Percentiles rank a stretch among this genome's conserved stretches.
Conservation (phyloP, 305 asterid genomes). For the Solanum aculeatissimum region DNA sequence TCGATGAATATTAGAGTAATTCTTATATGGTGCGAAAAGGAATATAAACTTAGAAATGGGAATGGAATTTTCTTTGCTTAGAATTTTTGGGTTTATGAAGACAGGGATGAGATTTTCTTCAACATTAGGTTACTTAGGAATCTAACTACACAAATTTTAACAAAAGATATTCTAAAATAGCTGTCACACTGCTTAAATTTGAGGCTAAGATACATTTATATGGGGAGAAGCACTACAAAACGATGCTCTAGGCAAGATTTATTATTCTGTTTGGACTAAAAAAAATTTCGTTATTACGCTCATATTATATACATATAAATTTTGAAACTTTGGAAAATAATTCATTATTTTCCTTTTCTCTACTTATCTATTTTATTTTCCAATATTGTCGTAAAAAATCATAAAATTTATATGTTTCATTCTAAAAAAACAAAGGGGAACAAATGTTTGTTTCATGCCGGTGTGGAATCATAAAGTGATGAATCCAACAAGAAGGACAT, state of each 20-base stretch:
- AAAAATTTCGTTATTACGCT: no score
- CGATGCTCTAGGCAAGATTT: background rate
- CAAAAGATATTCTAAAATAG: background rate
- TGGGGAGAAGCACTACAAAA: background rate
- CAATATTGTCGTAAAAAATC: background rate
- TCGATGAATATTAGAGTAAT: background rate
- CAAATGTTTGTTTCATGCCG: background rate
- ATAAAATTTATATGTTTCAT: background rate
- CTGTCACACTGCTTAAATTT: background rate
- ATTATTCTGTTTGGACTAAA: background rate
- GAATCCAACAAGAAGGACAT: background rate
- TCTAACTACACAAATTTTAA: background rate
- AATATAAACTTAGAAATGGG: background rate
- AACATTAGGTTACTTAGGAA: background rate
- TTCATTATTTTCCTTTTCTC: background rate
- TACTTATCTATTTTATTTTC: background rate
- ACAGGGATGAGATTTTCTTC: background rate
- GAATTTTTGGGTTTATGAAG: background rate
- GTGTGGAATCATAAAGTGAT: background rate
- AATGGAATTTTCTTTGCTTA: constrained; percentile 17
- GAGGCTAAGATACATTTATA: background rate
- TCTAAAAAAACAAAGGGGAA: background rate
- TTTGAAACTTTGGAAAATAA: no score
- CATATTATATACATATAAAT: no score
- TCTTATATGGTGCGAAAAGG: background rate